Conservation (phyloP, 768 basidiomycete species). For the Glaciozyma martinii region DNA sequence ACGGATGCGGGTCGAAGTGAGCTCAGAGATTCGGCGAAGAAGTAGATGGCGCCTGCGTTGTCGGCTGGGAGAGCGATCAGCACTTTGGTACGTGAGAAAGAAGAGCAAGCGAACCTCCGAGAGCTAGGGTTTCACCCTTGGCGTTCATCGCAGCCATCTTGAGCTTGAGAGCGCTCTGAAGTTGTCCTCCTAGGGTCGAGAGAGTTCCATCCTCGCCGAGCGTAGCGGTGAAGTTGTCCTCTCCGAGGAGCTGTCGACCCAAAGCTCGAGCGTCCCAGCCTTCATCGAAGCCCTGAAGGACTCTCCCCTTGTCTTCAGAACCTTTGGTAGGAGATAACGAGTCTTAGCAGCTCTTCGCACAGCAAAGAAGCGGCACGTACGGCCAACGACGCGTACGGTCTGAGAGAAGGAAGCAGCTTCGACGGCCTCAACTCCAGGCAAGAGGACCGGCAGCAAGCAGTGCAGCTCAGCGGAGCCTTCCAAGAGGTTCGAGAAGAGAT, state of each 20-base stretch:
- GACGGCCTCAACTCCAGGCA: neutral
- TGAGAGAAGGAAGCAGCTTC: conserved; percentile 18
- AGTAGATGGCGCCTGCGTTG: neutral
- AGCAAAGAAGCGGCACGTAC: neutral
- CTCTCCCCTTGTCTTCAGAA: neutral
- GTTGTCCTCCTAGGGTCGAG: neutral
- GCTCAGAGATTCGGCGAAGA: neutral
- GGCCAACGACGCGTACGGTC: conserved; percentile 5
- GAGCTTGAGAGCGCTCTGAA: neutral
- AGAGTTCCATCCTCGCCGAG: conserved; percentile 2
- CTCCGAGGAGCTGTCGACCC: conserved; percentile 6
- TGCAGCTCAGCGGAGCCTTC: neutral
- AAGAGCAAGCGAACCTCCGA: conserved; percentile 4
- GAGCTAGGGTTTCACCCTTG: conserved; percentile 12
- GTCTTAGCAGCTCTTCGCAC: neutral
- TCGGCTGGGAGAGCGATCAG: neutral
- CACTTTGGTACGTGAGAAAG: neutral
- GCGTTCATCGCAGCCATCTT: conserved; percentile 5
- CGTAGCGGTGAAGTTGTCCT: conserved; percentile 10
- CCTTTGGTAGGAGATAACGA: neutral
- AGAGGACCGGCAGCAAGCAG: neutral
- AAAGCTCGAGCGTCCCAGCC: neutral
- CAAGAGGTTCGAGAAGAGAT: conserved; percentile 2
- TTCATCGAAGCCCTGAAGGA: neutral
- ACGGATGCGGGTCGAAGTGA: neutral